Evolutionary conservation across 1,284 basidiomycete species (phyloP).

Genomic region (Phlebopus sp.): DNA sequence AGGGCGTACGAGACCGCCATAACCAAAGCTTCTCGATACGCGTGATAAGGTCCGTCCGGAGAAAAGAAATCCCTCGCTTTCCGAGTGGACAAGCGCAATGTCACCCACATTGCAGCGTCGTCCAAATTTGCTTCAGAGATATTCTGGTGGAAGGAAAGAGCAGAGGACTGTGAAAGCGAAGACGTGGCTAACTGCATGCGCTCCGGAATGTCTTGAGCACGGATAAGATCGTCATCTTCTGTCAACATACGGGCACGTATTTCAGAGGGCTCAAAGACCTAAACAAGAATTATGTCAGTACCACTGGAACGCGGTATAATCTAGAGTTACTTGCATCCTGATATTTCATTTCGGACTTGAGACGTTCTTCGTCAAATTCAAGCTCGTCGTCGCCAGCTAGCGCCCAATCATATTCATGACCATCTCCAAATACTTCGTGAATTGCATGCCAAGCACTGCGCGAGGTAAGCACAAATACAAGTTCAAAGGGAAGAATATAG

Average conservation of each 20-base stretch:
- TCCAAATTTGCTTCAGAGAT: conserved; percentile 71
- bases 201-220: conserved; percentile 90
- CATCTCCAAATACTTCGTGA: conserved; percentile 95
- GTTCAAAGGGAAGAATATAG: conserved; percentile 3
- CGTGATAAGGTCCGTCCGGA: conserved; percentile 52
- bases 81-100: conserved; percentile 76
- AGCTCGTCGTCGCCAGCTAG: conserved; percentile 74
- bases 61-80: conserved; percentile 78
- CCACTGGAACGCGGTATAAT: conserved; percentile 8
- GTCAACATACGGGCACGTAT: conserved; percentile 90
- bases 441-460: conserved; percentile 94
- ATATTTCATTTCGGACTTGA: conserved; percentile 78
- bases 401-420: conserved; percentile 96
- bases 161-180: conserved; percentile 68
- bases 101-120: conserved; percentile 88
- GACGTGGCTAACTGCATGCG: conserved; percentile 95
- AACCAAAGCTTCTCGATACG: conserved; percentile 71
- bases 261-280: conserved; percentile 99
- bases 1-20: conserved; percentile 80
- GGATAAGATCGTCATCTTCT: conserved; percentile 93
- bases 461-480: conserved; percentile 20
- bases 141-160: conserved; percentile 64
- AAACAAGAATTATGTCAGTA: conserved; percentile 11
- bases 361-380: conserved; percentile 56
- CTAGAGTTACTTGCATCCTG: conserved; percentile 69